A percentile compares a stretch with the other conserved stretches of the same genome.
phyloP scores from a whole-genome alignment of 2,329 filamentous ascomycete genomes.

The Bipolaris oryzae region DNA sequence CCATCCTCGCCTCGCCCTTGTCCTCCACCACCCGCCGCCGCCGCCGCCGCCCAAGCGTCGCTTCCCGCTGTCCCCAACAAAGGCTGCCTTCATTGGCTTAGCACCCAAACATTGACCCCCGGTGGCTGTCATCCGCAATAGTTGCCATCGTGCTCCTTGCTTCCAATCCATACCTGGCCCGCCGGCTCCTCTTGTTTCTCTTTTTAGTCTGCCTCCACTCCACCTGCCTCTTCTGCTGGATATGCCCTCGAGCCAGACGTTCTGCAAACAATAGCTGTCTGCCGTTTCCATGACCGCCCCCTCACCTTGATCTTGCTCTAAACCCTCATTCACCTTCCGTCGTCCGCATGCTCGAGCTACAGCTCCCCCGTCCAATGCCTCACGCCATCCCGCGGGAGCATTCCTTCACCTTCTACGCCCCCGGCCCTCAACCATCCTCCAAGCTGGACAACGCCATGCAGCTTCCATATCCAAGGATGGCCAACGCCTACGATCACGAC shows the following conservation, averaged over 20 bases:
- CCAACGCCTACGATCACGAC: constrained; percentile 32
- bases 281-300: constrained; percentile 23
- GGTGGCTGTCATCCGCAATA: constrained; percentile 36
- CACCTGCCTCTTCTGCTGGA: constrained; percentile 5
- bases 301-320: constrained; percentile 21
- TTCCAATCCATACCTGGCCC: constrained; percentile 8
- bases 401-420: constrained; percentile 43
- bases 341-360: constrained; percentile 50
- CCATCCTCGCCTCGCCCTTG: constrained; percentile 22
- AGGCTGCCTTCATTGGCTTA: constrained; percentile 38
- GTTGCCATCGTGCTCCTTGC: constrained; percentile 42
- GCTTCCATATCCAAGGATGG: constrained; percentile 39
- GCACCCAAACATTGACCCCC: constrained; percentile 35
- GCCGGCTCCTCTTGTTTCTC: constrained; percentile 3
- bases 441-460: constrained; percentile 44
- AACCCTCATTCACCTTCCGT: constrained; percentile 14
- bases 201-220: background rate
- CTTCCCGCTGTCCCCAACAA: constrained; percentile 31
- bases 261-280: constrained; percentile 25
- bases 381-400: constrained; percentile 47
- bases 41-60: constrained; percentile 19
- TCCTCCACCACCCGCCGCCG: constrained; percentile 7
- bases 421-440: constrained; percentile 26
- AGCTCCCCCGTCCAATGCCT: constrained; percentile 50
- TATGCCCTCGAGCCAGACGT: constrained; percentile 28